A percentile compares a stretch with the other conserved stretches of the same genome.
phyloP scores from a whole-genome alignment of 345 rosid species.

The Euphorbia tirucalli region DNA sequence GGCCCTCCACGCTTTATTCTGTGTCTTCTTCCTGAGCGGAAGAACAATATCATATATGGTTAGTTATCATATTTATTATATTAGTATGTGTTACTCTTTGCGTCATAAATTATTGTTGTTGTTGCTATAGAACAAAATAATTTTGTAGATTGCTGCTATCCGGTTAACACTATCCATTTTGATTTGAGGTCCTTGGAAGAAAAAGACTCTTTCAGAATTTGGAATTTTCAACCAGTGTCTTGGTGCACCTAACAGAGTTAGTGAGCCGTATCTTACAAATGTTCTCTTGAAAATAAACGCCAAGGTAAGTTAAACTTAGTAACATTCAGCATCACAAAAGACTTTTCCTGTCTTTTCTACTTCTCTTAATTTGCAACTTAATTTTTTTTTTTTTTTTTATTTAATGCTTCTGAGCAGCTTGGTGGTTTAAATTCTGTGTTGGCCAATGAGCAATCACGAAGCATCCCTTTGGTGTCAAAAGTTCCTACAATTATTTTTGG shows the following conservation, averaged over 20 bases:
- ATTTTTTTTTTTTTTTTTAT: background rate
- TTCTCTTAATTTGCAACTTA: background rate
- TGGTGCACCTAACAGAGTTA: constrained; percentile 18
- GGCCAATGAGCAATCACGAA: constrained; percentile 18
- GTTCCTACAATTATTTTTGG: constrained; percentile 31
- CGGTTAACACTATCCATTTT: background rate
- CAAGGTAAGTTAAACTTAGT: constrained; percentile 15
- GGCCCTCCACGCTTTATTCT: constrained; percentile 22
- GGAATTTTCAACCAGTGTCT: constrained; percentile 29
- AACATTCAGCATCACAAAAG: background rate
- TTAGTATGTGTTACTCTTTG: background rate
- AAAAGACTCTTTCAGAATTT: constrained; percentile 26
- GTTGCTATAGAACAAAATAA: background rate
- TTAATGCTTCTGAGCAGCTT: constrained; percentile 11
- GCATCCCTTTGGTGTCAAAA: constrained; percentile 21
- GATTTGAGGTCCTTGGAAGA: constrained; percentile 27
- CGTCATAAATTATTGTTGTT: constrained; percentile 6
- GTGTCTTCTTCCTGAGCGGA: constrained; percentile 26
- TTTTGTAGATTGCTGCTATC: background rate
- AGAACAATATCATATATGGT: constrained; percentile 31
- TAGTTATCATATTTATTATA: background rate
- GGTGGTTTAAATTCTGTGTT: constrained; percentile 30
- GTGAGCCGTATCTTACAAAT: constrained; percentile 26
- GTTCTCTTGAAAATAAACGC: constrained; percentile 33
- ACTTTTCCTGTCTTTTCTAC: background rate